Percentiles rank a stretch among this genome's conserved stretches.
Evolutionary conservation across 2,329 filamentous ascomycete genomes (phyloP).

Genomic region (Dactylonectria estremocensis): DNA sequence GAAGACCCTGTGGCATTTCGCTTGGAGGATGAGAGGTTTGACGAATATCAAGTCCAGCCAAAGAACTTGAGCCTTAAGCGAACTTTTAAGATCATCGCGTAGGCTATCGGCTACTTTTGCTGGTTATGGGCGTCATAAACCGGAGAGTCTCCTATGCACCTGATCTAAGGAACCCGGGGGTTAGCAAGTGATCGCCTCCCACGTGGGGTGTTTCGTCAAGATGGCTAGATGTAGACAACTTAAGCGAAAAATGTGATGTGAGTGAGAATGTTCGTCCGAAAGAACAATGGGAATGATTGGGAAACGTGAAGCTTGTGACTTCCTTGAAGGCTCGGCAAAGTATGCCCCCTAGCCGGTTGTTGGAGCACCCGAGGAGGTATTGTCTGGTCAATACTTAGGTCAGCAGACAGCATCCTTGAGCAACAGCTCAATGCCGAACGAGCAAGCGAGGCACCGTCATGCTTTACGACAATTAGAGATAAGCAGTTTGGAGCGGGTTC

Average conservation of each 20-base stretch:
- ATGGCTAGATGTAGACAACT: background rate
- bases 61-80: background rate
- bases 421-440: background rate
- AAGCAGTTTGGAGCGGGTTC: background rate
- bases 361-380: background rate
- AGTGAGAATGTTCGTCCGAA: background rate
- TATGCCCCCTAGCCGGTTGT: slow-evolving; percentile 1
- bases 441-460: background rate
- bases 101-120: background rate
- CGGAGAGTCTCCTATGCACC: background rate
- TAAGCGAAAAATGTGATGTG: background rate
- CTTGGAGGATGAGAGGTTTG: background rate
- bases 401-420: background rate
- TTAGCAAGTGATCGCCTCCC: background rate
- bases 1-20: background rate
- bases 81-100: background rate
- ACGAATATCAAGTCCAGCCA: background rate
- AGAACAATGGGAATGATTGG: background rate
- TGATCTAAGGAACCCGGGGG: background rate
- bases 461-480: background rate
- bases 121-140: background rate
- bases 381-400: background rate
- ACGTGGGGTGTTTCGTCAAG: background rate
- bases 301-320: background rate
- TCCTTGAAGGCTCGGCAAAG: background rate